Base-by-base conservation (phyloP, 805 yeast genomes). In the Myxozyma sirexii region DNA sequence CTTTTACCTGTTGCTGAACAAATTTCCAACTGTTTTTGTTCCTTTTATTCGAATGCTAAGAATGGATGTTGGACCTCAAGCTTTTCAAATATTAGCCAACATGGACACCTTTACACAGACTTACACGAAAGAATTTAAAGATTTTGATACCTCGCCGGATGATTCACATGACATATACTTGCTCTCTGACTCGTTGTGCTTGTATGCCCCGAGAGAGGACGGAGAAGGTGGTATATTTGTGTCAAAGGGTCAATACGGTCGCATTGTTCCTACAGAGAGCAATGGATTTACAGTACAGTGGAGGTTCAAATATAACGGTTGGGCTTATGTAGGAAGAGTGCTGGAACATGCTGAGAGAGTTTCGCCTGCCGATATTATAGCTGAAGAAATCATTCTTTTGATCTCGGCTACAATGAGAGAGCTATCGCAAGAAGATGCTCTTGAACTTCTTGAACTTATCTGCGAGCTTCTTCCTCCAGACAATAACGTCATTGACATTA, bases 271-370 rank as follows among this genome's bases (percentile, higher is more conserved):
- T 0, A 77, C 82, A 2, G 69, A 75, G 2, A 73, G 75, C 13
- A 73, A 52, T 21, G 68, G 74, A 26, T 70, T 74, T 6, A 66
- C 75, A 8, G 87, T 88, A 2, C 80, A 90, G 23, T 91, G 94
- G 75, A 75, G 86, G 27, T 83, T 87, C 70, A 79, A 80, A 2
- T 90, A 85, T 70, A 88, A 85, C 69, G 97, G 97, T 0, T 91
- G 97, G 96, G 82, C 96, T 0, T 74, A 88, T 27, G 67, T 93
- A 17, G 97, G 97, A 1, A 80, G 96, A 67, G 75, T 88, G 0
- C 72, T 92, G 33, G 91, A 88, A 65, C 87, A 87, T 64, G 73
- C 86, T 8, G 77, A 70, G 49, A 61, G 60, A 43, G 58, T 82
- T 0, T 76, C 41, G 59, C 69, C 42, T 55, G 68, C 24, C 68